Conservation (phyloP, 208 protist genomes). For the Herpetomonas samuelpessoai region DNA sequence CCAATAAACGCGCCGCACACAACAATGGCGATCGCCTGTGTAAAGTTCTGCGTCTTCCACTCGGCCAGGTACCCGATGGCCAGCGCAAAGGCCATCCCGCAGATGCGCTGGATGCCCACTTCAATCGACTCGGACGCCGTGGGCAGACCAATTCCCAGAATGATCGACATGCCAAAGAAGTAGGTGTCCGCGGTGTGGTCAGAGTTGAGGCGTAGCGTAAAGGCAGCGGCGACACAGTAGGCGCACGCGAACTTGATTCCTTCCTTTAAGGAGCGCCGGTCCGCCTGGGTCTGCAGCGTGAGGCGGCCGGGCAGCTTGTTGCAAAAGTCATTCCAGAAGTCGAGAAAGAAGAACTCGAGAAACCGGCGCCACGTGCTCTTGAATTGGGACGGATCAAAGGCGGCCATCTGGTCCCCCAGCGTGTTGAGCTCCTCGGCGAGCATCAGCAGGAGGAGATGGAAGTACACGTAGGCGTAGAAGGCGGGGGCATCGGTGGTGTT, state of each 20-base stretch:
- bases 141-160: constrained; percentile 49
- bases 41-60: constrained; percentile 27
- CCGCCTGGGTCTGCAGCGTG: constrained; percentile 34
- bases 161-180: constrained; percentile 65
- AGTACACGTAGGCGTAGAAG: constrained; percentile 48
- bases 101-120: constrained; percentile 47
- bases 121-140: constrained; percentile 49
- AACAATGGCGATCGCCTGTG: constrained; percentile 31
- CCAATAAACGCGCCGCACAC: constrained; percentile 29
- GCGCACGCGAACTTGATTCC: constrained; percentile 49
- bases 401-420: constrained; percentile 40
- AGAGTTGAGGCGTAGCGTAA: constrained; percentile 35
- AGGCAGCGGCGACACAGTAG: constrained; percentile 38
- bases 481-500: constrained; percentile 22
- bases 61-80: constrained; percentile 37
- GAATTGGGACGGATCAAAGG: constrained; percentile 33
- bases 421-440: constrained; percentile 48
- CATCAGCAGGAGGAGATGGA: constrained; percentile 51
- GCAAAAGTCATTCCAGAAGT: constrained; percentile 41
- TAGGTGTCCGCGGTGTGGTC: constrained; percentile 32
- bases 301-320: constrained; percentile 36
- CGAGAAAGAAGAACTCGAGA: constrained; percentile 46
- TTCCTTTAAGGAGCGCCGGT: constrained; percentile 41
- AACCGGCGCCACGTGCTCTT: constrained; percentile 29
- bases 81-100: constrained; percentile 43